Base-by-base conservation (phyloP, 2,329 filamentous ascomycete species). In the Ophiostoma tasmaniense region DNA sequence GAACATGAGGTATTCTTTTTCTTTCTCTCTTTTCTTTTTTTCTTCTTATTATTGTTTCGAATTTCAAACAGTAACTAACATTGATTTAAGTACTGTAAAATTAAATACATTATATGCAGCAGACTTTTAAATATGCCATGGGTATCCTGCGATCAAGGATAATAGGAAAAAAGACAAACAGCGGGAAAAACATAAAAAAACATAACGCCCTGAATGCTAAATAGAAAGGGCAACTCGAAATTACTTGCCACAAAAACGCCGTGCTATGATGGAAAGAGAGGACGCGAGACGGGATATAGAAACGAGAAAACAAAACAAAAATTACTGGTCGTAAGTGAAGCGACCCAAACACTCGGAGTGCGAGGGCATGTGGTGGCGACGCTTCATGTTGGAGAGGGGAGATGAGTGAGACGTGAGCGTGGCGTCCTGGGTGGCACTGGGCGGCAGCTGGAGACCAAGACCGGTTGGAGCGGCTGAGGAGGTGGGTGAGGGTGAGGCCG, bases 281-380 rank as follows among this genome's bases (percentile, higher is more conserved):
- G 10, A 14, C 20, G 42, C 28, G 30, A 14, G 37, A 42, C 20
- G 33, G 50, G 35, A 42, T 61, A 20, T 35, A 45, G 52, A 42
- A 42, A 22, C 61, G 4, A 62, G 61, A 22, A 30, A 1, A 45
- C 30, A 39, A 67, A 42, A 67, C 67, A 17, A 33, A 68, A 61
- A 22, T 55, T 8, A 69, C 20, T 11, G 35, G 33, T 68, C 69
- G 22, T 66, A 64, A 22, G 22, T 30, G 33, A 28, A 59, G 13
- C 69, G 67, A 3, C 64, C 67, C 7, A 68, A 45, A 11, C 64
- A 68, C 59, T 68, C 69, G 13, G 69, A 70, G 13, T 64, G 69
- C 17, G 69, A 70, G 22, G 69, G 30, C 10, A 64, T 42, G 13
- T 70, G 67, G 33, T 68, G 66, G 35, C 69, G 69, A 11, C 68